Evolutionary conservation across 352 stramenopile species (phyloP).

Genomic region (Phytophthora tentaculata): DNA sequence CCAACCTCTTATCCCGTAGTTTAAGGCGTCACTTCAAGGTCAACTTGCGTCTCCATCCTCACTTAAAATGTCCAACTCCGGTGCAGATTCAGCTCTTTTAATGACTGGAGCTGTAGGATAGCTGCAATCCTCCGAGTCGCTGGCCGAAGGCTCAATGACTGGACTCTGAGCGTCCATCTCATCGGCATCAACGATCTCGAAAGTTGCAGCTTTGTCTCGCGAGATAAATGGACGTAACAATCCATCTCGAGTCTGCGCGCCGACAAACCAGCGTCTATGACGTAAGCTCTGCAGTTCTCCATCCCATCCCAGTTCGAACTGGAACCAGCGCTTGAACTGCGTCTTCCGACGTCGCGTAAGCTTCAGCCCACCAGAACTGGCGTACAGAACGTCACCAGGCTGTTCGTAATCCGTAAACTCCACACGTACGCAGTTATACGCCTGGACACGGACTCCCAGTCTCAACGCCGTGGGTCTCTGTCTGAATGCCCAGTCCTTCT

Average conservation of each 20-base stretch:
- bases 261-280: constrained; percentile 73
- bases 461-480: constrained; percentile 63
- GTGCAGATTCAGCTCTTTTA: constrained; percentile 28
- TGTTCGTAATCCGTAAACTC: constrained; percentile 49
- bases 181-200: constrained; percentile 71
- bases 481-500: constrained; percentile 69
- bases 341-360: constrained; percentile 46
- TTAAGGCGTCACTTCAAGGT: constrained; percentile 12
- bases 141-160: constrained; percentile 28
- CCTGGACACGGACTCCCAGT: constrained; percentile 40
- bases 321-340: constrained; percentile 70
- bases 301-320: constrained; percentile 72
- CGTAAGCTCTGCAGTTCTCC: constrained; percentile 75
- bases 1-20: constrained; percentile 9
- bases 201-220: constrained; percentile 54
- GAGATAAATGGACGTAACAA: constrained; percentile 68
- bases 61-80: constrained; percentile 18
- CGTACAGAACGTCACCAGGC: constrained; percentile 50
- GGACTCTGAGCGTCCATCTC: constrained; percentile 53
- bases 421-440: constrained; percentile 69
- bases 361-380: constrained; percentile 62
- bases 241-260: constrained; percentile 68
- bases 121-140: constrained; percentile 23
- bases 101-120: neutral
- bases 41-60: constrained; percentile 16